Evolutionary conservation across 352 stramenopile genomes (phyloP).

Genomic region (Globisporangium uncinulatum): DNA sequence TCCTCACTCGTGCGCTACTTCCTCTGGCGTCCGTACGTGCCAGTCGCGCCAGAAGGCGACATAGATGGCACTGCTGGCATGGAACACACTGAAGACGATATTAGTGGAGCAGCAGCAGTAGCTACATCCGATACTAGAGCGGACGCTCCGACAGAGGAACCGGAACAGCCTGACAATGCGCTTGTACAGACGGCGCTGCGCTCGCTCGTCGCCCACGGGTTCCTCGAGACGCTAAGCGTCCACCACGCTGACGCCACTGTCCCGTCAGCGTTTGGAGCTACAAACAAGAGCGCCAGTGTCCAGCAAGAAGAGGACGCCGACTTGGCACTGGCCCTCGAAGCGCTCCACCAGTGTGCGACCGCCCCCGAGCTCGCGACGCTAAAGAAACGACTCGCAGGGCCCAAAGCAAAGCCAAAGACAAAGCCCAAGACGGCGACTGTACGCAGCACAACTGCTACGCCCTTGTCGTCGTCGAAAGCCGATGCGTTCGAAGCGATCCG

Average conservation of each 20-base stretch:
- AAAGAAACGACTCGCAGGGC: constrained; percentile 54
- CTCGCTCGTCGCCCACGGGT: constrained; percentile 1
- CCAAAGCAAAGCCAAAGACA: constrained; percentile 19
- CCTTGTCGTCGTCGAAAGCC: constrained; percentile 21
- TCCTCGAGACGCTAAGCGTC: constrained; percentile 10
- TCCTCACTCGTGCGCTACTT: constrained; percentile 64
- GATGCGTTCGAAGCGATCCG: constrained; percentile 37
- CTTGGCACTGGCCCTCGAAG: constrained; percentile 29
- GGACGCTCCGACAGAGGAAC: background rate
- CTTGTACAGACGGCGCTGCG: constrained; percentile 9
- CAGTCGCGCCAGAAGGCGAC: background rate
- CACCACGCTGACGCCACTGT: background rate
- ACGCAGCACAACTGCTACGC: background rate
- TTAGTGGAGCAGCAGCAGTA: background rate
- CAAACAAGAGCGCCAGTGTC: background rate
- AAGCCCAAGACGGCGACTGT: background rate
- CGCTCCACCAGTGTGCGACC: constrained; percentile 47
- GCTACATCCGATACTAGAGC: background rate
- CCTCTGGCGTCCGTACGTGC: constrained; percentile 3
- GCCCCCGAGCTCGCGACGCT: constrained; percentile 37
- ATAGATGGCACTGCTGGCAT: no score
- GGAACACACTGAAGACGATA: background rate
- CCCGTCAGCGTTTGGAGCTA: background rate
- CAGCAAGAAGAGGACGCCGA: constrained; percentile 3
- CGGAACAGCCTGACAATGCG: constrained; percentile 7